A percentile compares a stretch with the other conserved stretches of the same genome.
phyloP scores from a whole-genome alignment of 2,329 filamentous ascomycete species.

The Trichoderma sp. region DNA sequence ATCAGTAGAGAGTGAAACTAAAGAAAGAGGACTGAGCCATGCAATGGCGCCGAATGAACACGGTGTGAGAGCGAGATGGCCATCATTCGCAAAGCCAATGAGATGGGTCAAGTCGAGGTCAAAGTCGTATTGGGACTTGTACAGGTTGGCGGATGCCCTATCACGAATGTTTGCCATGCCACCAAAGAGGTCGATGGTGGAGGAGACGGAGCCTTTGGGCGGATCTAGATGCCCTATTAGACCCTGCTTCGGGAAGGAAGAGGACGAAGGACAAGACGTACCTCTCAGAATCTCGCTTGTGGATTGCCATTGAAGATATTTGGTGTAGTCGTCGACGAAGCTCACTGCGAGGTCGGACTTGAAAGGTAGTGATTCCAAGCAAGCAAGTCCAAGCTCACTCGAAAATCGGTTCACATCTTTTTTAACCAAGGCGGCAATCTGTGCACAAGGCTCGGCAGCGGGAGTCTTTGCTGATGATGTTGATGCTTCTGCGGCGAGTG shows the following conservation, averaged over 20 bases:
- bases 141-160: not conserved
- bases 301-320: slow-evolving; percentile 25
- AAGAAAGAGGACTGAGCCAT: not conserved
- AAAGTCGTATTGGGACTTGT: slow-evolving; percentile 16
- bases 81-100: slow-evolving; percentile 17
- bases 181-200: slow-evolving; percentile 17
- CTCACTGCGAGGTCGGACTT: not conserved
- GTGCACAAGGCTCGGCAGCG: slow-evolving; percentile 1
- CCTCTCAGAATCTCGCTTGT: slow-evolving; percentile 19
- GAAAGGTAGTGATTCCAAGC: slow-evolving; percentile 21
- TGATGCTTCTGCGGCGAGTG: not conserved
- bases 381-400: slow-evolving; percentile 6
- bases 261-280: not conserved
- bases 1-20: slow-evolving; percentile 29
- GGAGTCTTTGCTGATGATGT: not conserved
- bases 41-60: slow-evolving; percentile 8
- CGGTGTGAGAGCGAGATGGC: not conserved
- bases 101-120: slow-evolving; percentile 10
- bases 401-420: not conserved
- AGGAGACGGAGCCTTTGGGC: slow-evolving; percentile 9
- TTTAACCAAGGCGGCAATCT: not conserved
- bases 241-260: not conserved
- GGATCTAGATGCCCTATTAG: slow-evolving; percentile 7
- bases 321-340: slow-evolving; percentile 15
- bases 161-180: slow-evolving; percentile 14